These are phyloP conservation scores for Apiospora aurea DNA, from an alignment of 2,329 filamentous ascomycete species.

Conservation along the genomic window DNA sequence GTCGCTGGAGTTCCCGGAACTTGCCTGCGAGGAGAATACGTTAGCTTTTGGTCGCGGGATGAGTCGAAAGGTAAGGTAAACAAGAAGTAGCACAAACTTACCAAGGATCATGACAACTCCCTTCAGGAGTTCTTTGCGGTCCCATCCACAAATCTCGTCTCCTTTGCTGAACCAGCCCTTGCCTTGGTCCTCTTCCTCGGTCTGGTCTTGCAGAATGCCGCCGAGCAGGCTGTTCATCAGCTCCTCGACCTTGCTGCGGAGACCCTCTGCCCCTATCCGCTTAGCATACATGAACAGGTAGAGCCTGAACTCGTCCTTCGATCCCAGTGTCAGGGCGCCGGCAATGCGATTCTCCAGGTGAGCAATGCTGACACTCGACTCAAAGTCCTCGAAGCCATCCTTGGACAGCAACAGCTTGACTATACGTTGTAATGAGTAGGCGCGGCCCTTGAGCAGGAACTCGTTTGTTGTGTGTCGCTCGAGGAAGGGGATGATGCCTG, in stretches of 20 bases:
- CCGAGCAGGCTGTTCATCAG: conserved; percentile 83
- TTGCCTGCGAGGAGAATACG: conserved; percentile 67
- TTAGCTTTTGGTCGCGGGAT: conserved; percentile 42
- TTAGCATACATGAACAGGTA: conserved; percentile 99
- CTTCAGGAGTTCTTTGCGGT: conserved; percentile 84
- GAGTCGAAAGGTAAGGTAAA: conserved; percentile 21
- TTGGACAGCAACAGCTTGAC: conserved; percentile 88
- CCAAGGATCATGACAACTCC: conserved; percentile 93
- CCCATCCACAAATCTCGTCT: conserved; percentile 87
- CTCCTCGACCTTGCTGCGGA: conserved; percentile 91
- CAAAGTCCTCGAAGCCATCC: conserved; percentile 91
- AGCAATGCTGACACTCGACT: conserved; percentile 89
- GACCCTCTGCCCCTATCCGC: conserved; percentile 87
- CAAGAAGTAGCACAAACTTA: conserved; percentile 53
- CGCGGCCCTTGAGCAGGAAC: conserved; percentile 87
- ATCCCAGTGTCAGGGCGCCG: conserved; percentile 82
- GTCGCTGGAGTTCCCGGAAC: conserved; percentile 90
- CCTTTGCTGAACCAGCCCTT: conserved; percentile 71
- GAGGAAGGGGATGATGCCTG: conserved; percentile 90
- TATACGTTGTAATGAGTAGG: conserved; percentile 88
- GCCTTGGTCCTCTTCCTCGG: conserved; percentile 53
- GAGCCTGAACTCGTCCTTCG: conserved; percentile 89
- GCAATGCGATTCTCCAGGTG: conserved; percentile 96
- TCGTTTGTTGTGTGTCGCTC: conserved; percentile 96
- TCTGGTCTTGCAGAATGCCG: conserved; percentile 61